A percentile compares a stretch with the other conserved stretches of the same genome.
phyloP scores from a whole-genome alignment of 352 stramenopile genomes.

The Pythium aristosporum region DNA sequence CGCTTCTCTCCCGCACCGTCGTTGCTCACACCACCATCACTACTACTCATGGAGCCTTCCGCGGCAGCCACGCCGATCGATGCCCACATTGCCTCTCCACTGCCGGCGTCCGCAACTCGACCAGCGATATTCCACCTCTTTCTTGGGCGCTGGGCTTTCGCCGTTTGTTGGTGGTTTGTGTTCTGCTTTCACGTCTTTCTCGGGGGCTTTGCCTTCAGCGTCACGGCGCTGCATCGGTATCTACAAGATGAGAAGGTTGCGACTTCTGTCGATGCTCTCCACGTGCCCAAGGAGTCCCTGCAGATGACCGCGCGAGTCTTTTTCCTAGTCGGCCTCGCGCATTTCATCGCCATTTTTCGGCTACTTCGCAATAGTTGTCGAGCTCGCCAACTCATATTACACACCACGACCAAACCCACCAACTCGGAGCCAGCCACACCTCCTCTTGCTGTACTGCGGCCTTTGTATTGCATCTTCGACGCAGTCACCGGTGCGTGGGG shows the following conservation, averaged over 20 bases:
- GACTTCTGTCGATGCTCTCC: neutral
- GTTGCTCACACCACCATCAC: no score
- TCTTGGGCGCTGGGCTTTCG: neutral
- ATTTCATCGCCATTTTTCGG: constrained; percentile 6
- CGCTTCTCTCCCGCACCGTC: no score
- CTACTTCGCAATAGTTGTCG: neutral
- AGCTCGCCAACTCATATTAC: neutral
- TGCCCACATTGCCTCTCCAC: no score
- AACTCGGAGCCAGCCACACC: neutral
- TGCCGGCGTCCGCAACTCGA: no score
- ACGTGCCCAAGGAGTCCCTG: constrained; percentile 1
- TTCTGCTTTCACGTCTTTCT: constrained; percentile 5
- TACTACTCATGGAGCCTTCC: no score
- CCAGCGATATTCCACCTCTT: neutral
- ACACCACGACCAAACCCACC: neutral
- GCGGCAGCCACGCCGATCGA: no score
- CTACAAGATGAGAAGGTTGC: neutral
- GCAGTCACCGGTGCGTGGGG: neutral
- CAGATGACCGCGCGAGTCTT: constrained; percentile 6
- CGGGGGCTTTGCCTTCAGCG: neutral
- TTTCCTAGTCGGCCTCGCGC: constrained; percentile 10
- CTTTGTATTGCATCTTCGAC: neutral
- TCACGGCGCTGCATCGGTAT: constrained; percentile 14
- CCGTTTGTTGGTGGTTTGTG: constrained; percentile 13
- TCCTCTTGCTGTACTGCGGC: no score